These are phyloP conservation scores for Saccharum spontaneum DNA, from an alignment of 176 grass and related monocot species.

Conservation along the genomic window DNA sequence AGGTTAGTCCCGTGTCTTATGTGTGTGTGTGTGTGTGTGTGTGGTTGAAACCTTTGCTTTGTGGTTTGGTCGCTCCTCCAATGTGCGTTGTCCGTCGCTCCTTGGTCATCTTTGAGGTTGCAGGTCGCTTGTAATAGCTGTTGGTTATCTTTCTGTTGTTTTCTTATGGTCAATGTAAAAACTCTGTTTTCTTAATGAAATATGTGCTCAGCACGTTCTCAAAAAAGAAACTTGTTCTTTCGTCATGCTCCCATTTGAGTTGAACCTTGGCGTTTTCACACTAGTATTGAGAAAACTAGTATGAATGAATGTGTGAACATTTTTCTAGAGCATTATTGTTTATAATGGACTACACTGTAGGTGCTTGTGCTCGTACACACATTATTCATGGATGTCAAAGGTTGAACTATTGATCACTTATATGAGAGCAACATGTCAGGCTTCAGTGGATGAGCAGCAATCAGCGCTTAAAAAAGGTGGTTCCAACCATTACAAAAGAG, in stretches of 20 bases:
- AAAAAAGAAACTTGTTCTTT: not conserved
- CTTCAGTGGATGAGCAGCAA: slow-evolving; percentile 5
- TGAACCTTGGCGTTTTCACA: not conserved
- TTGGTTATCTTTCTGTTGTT: not conserved
- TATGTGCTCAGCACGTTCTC: not conserved
- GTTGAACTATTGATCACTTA: not conserved
- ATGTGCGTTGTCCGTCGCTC: too few species aligned
- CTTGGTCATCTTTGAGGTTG: not conserved
- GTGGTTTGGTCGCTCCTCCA: too few species aligned
- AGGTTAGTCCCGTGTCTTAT: not conserved
- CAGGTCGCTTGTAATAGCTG: not conserved
- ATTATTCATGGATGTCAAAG: slow-evolving; percentile 6
- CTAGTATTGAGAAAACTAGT: not conserved
- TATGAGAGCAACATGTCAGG: not conserved
- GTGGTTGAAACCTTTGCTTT: too few species aligned
- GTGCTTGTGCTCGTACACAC: not conserved
- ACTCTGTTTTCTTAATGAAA: not conserved
- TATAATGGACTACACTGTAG: slow-evolving; percentile 6
- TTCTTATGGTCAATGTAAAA: not conserved
- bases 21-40: too few species aligned
- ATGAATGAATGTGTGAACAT: not conserved
- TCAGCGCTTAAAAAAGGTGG: not conserved
- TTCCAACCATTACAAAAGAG: not conserved
- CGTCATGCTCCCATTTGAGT: not conserved
- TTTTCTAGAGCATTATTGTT: slow-evolving; percentile 10